These are phyloP conservation scores for Strigomonas culicis DNA, from an alignment of 208 protist species.

Conservation along the genomic window DNA sequence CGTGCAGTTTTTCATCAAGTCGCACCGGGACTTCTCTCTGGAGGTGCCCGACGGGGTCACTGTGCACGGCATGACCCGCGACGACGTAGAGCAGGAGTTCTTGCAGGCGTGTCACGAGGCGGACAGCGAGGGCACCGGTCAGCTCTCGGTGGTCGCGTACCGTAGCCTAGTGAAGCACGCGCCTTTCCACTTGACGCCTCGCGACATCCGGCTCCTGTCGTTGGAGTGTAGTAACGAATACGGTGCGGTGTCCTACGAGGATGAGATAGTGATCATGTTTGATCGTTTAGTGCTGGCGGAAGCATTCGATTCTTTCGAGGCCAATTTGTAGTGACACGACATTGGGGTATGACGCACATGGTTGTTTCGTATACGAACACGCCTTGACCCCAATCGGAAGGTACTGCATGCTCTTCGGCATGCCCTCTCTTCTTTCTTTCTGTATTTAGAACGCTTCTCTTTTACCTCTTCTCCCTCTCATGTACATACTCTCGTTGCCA, in stretches of 20 bases:
- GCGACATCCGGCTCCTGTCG: slow-evolving; percentile 69
- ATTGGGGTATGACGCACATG: too few species aligned
- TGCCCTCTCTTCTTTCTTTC: background rate
- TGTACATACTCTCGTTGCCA: too few species aligned
- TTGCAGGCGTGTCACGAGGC: slow-evolving; percentile 63
- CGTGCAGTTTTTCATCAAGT: slow-evolving; percentile 75
- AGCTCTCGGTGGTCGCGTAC: slow-evolving; percentile 66
- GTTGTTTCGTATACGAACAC: too few species aligned
- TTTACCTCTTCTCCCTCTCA: too few species aligned
- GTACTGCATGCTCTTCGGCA: too few species aligned
- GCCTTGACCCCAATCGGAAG: too few species aligned
- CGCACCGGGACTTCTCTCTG: slow-evolving; percentile 48
- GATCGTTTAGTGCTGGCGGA: slow-evolving; percentile 66
- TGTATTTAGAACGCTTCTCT: background rate
- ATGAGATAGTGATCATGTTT: slow-evolving; percentile 68
- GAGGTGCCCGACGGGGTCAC: slow-evolving; percentile 28
- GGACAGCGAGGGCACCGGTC: slow-evolving; percentile 52
- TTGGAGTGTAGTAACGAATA: slow-evolving; percentile 45
- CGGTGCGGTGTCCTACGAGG: slow-evolving; percentile 72
- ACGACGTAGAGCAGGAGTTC: slow-evolving; percentile 79
- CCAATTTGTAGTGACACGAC: too few species aligned
- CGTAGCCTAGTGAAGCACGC: slow-evolving; percentile 54
- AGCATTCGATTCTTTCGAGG: slow-evolving; percentile 66
- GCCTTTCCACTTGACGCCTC: slow-evolving; percentile 75
- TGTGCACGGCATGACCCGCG: slow-evolving; percentile 80